Conservation (phyloP, 495 filamentous ascomycete species). For the Staphylotrichum longicolle region DNA sequence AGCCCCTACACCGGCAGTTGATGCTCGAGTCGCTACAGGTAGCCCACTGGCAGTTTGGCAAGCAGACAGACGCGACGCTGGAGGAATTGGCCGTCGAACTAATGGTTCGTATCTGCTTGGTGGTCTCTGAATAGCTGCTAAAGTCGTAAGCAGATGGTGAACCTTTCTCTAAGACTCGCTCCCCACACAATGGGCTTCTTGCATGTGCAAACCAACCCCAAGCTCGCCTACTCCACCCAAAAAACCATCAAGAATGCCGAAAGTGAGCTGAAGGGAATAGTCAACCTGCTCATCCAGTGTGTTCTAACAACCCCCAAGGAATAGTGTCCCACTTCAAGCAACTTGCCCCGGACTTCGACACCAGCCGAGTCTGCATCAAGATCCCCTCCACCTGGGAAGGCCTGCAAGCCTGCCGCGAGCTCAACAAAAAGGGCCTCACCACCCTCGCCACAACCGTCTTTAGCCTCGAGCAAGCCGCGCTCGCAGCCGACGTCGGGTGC, state of each 20-base stretch:
- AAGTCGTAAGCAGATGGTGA: conserved; percentile 36
- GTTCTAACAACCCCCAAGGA: conserved; percentile 10
- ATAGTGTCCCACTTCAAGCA: conserved; percentile 38
- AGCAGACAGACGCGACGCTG: conserved; percentile 42
- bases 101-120: conserved; percentile 41
- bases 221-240: conserved; percentile 50
- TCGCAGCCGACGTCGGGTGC: conserved; percentile 57
- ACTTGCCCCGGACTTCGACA: conserved; percentile 49
- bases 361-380: conserved; percentile 59
- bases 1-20: conserved; percentile 44
- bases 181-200: conserved; percentile 53
- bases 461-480: conserved; percentile 54
- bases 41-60: conserved; percentile 36
- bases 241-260: conserved; percentile 56
- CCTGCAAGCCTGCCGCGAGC: conserved; percentile 56
- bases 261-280: conserved; percentile 37
- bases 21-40: conserved; percentile 48
- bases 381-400: conserved; percentile 65
- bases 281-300: conserved; percentile 22
- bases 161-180: conserved; percentile 44
- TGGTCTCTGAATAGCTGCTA: background rate
- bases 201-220: conserved; percentile 63
- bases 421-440: conserved; percentile 51
- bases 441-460: conserved; percentile 64
- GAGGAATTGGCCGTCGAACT: conserved; percentile 59